Evolutionary conservation across 2,329 filamentous ascomycete genomes (phyloP).

Genomic region (Sporothrix humicola): DNA sequence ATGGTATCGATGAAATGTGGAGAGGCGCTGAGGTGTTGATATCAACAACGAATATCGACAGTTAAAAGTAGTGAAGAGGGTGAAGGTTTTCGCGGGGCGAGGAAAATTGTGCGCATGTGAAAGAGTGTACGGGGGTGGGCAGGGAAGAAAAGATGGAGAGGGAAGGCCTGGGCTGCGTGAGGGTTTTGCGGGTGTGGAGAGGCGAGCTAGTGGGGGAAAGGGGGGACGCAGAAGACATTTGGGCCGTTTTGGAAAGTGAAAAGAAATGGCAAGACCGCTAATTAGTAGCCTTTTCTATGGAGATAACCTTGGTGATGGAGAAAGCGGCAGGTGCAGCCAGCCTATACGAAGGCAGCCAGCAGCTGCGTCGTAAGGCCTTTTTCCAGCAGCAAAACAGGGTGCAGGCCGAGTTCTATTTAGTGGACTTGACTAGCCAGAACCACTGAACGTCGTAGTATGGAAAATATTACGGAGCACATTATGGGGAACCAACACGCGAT

Average conservation of each 20-base stretch:
- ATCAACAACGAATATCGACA: background rate
- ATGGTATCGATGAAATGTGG: background rate
- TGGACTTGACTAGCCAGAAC: background rate
- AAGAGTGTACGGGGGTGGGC: background rate
- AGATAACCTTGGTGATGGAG: constrained; percentile 5
- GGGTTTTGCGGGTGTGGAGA: constrained; percentile 28
- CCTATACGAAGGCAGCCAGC: constrained; percentile 12
- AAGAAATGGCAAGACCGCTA: constrained; percentile 19
- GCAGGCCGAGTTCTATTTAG: background rate
- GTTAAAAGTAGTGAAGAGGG: background rate
- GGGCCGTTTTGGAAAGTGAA: background rate
- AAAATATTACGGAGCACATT: constrained; percentile 19
- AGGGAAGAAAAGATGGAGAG: constrained; percentile 21
- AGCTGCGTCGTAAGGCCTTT: constrained; percentile 5
- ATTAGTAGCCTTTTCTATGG: background rate
- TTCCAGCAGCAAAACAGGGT: background rate
- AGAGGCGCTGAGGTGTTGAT: background rate
- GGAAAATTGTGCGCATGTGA: constrained; percentile 32
- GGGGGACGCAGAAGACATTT: background rate
- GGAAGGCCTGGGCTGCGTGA: background rate
- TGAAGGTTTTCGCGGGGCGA: constrained; percentile 28
- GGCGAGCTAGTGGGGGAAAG: constrained; percentile 18
- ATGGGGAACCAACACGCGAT: constrained; percentile 18
- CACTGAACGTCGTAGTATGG: background rate
- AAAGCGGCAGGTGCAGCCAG: background rate